These are phyloP conservation scores for Spergularia azorica DNA, from an alignment of 179 eudicot genomes.

Conservation along the genomic window DNA sequence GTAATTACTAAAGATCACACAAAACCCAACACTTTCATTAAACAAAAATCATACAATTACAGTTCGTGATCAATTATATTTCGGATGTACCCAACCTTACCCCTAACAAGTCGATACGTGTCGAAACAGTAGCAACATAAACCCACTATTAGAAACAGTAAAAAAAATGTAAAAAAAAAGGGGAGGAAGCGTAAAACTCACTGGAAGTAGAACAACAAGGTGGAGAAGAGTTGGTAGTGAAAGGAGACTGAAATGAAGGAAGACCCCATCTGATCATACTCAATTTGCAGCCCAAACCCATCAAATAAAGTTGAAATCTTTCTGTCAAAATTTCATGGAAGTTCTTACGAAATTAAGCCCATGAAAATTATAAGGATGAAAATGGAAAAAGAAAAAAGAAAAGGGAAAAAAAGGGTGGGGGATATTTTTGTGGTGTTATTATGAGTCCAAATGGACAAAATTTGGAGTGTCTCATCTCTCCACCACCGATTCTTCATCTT, in stretches of 20 bases:
- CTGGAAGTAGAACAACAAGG: conserved; percentile 33
- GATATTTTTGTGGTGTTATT: conserved; percentile 11
- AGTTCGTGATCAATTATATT: no score
- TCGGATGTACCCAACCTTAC: not conserved
- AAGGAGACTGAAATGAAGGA: conserved; percentile 39
- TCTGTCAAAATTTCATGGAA: conserved; percentile 6
- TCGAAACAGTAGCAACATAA: not conserved
- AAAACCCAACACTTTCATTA: no score
- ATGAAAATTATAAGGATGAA: not conserved
- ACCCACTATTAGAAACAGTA: not conserved
- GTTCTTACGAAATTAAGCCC: not conserved
- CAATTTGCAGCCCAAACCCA: conserved; percentile 38
- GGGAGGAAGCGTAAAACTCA: not conserved
- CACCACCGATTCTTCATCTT: conserved; percentile 46
- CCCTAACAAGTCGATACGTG: not conserved
- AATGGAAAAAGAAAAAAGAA: not conserved
- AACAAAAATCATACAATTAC: no score
- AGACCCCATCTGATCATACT: conserved; percentile 46
- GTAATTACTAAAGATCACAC: no score
- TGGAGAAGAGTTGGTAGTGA: conserved; percentile 33
- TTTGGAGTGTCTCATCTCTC: conserved; percentile 19
- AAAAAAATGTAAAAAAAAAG: not conserved
- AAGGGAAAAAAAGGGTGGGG: not conserved
- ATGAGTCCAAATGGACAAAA: conserved; percentile 17
- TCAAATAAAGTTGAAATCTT: not conserved